Base-by-base conservation (phyloP, 805 yeast species). In the Metschnikowia baotianmanensis region DNA sequence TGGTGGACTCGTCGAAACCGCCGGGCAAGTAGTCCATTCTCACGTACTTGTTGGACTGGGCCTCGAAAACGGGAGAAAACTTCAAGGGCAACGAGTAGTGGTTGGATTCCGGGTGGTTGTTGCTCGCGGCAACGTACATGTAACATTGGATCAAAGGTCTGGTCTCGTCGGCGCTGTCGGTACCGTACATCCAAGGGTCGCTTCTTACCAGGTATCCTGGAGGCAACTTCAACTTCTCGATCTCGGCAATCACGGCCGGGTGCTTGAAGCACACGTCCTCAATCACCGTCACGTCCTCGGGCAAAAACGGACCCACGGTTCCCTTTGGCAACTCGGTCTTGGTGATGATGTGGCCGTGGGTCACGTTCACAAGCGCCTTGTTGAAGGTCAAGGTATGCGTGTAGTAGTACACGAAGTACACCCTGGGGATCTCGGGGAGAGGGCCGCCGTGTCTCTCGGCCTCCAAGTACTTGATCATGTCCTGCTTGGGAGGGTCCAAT, bases 101-200 rank as follows among this genome's bases (percentile, higher is more conserved):
- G 68, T 83, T 83, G 5, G 86, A 79, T 60, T 83, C 86, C 34
- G 77, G 59, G 67, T 86, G 85, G 26, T 72, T 74, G 56, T 77
- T 62, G 48, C 84, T 77, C 43, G 76, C 80, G 50, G 74, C 71
- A 56, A 85, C 73, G 64, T 86, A 86, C 80, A 83, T 80, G 71
- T 80, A 82, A 61, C 82, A 80, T 66, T 83, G 89, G 48, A 80
- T 69, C 68, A 80, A 67, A n/a, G 80, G 76, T 61, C 82, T 75
- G 31, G 60, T 68, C 56, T 81, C 86, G 45, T 72, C 64, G 34
- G 76, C 65, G 52, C 79, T 81, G 57, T 82, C 88, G 24, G 88
- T 81, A 55, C 91, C 95, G 59, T 86, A 84, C 74, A 84, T 86
- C 95, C 95, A 86, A 38, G 90, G 87, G 62, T 73, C 91, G 57